Base-by-base conservation (phyloP, 1,284 basidiomycete species). In the Microstroma glucosiphilum region DNA sequence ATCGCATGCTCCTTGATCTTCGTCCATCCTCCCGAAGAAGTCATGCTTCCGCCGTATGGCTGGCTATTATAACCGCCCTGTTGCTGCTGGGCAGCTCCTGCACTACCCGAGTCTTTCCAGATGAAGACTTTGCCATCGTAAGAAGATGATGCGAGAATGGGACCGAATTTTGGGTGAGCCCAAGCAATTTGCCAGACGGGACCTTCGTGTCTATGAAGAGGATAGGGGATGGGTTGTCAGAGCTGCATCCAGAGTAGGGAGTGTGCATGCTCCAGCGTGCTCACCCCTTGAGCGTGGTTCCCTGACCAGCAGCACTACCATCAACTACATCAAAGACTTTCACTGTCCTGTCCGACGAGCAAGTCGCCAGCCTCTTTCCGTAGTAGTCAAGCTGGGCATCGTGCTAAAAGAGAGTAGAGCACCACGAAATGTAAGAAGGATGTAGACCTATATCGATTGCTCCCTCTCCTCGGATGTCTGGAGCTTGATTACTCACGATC, bases 131-230 rank as follows among this genome's bases (percentile, higher is more conserved):
- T 92, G 59, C 94, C 94, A 73, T 98, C 94, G 80, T 97, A 98
- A 4, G 93, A 96, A 79, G 91, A 96, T 41, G 91, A 94, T 19
- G 94, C 94, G 57, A 98, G 87, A 76, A 98, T 96, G 68, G 90
- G 88, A 0, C 94, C 94, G 72, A 91, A 77, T 13, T 76, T 77
- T 93, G 96, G 94, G 76, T 98, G 93, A 7, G 91, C 94, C 96
- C 94, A 98, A n/a, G 92, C 87, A 56, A 98, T 88, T 80, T 96
- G 92, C 93, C 94, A 97, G 42, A 98, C 92, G 2, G 94, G 94
- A 17, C 93, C 92, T 13, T 92, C 91, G 81, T 97, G 96, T 51
- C 58, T 59, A 46, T 48, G 46, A 12, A 48, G 6, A 23, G 23
- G 3, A 12, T 7, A 4, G 9, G 21, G 21, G 40, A 37, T 23